Base-by-base conservation (phyloP, 768 basidiomycete genomes). In the Leccinum aurantiacum region DNA sequence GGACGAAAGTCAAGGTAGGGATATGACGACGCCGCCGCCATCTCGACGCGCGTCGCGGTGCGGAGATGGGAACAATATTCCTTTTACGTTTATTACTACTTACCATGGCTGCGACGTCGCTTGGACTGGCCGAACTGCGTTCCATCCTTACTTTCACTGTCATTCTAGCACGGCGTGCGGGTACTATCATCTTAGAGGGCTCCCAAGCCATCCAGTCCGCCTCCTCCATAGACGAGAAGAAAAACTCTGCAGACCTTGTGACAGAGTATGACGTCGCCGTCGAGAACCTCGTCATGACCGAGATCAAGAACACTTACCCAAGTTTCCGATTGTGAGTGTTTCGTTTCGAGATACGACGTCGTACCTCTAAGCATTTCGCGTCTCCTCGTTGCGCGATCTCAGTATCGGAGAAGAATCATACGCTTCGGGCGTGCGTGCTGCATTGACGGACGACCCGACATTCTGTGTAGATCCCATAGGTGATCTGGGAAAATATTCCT, bases 401-500 rank as follows among this genome's bases (percentile, higher is more conserved):
- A 94, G 92, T 71, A 91, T 98, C 59, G 95, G 95, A 55, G 96
- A 99, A 73, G 96, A 98, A 77, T 90, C 90, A 3, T 94, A 91
- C 68, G 86, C 91, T 8, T 85, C 88, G 3, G 91, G 91, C 13
- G 71, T 79, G 54, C 80, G 85, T 48, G 77, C 80, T 15, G 79
- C 84, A 11, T 74, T 96, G 64, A 93, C 91, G 6, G 91, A 96
- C 63, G 86, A 86, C 38, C 94, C 95, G 6, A 98, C 96, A 0
- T 99, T 91, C 76, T 97, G 96, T 68, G 91, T 95, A 37, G 95
- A 97, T 74, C 95, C 95, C 33, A 96, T 96, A 60, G 94, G 90
- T 88, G 62, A 60, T 79, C 62, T 8, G n/a, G 4, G 38, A 2
- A 9, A 27, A 25, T 44, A 11, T 31, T 6, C 31, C 51, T 31